A percentile compares a stretch with the other conserved stretches of the same genome.
Conservation (phyloP, 331 rosid species). For the Cydonia oblonga region DNA sequence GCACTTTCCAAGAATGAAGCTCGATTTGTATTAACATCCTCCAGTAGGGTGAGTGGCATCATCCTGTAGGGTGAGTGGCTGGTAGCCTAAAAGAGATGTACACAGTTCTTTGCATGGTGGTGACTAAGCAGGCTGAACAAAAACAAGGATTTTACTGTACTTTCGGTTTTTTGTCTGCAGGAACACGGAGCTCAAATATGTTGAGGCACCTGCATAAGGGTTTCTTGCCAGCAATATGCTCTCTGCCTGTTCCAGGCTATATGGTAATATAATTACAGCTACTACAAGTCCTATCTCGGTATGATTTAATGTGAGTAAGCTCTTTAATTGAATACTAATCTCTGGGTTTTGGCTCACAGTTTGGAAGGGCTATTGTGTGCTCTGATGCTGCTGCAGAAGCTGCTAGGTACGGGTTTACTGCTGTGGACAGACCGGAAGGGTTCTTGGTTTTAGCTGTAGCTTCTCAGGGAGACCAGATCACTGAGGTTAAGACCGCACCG, state of each 20-base stretch:
- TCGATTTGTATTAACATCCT: too few species aligned
- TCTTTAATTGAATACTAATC: background rate
- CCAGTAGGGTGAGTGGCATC: background rate
- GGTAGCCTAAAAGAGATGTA: background rate
- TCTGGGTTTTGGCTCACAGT: constrained; percentile 22
- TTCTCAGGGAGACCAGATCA: constrained; percentile 50
- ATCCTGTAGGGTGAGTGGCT: background rate
- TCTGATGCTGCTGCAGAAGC: constrained; percentile 86
- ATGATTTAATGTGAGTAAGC: background rate
- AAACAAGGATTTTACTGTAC: background rate
- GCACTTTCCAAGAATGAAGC: too few species aligned
- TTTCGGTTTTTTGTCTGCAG: background rate
- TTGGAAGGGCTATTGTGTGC: constrained; percentile 63
- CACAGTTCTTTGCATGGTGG: background rate
- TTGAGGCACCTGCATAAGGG: constrained; percentile 76
- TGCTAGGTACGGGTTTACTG: constrained; percentile 69
- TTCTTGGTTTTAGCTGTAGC: constrained; percentile 76
- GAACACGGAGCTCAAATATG: constrained; percentile 65
- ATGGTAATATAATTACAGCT: constrained; percentile 32
- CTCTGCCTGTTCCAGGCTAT: constrained; percentile 71
- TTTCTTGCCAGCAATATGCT: constrained; percentile 64
- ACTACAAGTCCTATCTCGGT: background rate
- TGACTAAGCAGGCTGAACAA: background rate
- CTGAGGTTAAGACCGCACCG: constrained; percentile 31
- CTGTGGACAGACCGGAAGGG: constrained; percentile 81